Evolutionary conservation across 192 early-diverging fungal species (phyloP).

Genomic region (Entrophospora sp.): DNA sequence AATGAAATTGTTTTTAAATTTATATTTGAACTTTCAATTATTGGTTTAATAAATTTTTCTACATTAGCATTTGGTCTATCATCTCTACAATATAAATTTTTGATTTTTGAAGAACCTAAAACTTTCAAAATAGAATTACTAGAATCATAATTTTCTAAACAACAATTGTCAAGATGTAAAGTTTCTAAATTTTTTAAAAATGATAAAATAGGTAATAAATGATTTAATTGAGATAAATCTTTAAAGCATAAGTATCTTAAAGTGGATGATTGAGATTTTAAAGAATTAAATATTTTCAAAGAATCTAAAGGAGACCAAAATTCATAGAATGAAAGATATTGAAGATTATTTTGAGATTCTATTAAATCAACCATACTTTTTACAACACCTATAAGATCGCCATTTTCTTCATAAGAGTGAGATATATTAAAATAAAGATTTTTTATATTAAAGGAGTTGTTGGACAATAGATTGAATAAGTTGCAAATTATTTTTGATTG

Average conservation of each 20-base stretch:
- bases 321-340: neutral
- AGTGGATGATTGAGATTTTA: neutral
- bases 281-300: neutral
- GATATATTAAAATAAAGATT: constrained; percentile 7
- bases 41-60: neutral
- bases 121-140: neutral
- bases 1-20: neutral
- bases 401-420: neutral
- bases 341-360: neutral
- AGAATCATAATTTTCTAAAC: neutral
- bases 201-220: neutral
- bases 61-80: neutral
- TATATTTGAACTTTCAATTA: neutral
- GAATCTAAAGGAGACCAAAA: neutral
- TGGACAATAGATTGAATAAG: neutral
- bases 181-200: neutral
- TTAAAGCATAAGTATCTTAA: neutral
- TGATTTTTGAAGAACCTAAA: neutral
- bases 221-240: neutral
- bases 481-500: constrained; percentile 5
- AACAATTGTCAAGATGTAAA: neutral
- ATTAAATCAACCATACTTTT: neutral
- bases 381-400: neutral
- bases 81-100: neutral
- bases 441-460: constrained; percentile 1